Evolutionary conservation across 495 filamentous ascomycete genomes (phyloP), one percentile per base, ranked within the genome.

Genomic region (Beverwykella pulmonaria): DNA sequence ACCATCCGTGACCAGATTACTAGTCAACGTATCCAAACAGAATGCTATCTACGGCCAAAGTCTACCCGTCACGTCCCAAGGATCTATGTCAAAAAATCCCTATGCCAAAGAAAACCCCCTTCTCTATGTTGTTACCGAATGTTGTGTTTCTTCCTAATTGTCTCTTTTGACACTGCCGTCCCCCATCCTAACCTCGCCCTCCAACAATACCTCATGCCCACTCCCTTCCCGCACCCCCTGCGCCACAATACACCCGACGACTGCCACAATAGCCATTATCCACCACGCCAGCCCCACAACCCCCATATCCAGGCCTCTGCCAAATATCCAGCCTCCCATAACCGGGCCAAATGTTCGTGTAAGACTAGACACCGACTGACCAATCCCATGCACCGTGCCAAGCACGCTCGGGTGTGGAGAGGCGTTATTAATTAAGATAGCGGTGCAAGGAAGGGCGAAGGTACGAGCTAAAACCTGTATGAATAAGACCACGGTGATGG

Each of bases 251-350:
- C 83, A 79, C 1, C 87, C 89, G 41, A 84, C 78, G 0, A 87
- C 73, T 1, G 89, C 90, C 15, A 91, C 78, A 20, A 76, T 76
- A 63, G 79, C 85, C 64, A 93, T 75, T 1, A 81, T 75, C 90
- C 90, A 93, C 87, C 88, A 93, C 19, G 88, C 85, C 12, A 82
- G 73, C 0, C 90, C 90, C 4, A 92, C 81, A 10, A 88, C 76
- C 0, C 89, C 88, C n/a, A 82, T 75, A 26, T 84, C 78, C 19
- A 92, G 73, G 0, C 90, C 90, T 12, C 82, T 44, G 0, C 88
- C 88, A 68, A 88, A 84, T 5, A 86, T 79, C 73, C 82, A 85
- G 0, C 89, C 88, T 2, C 84, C 86, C n/a, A 88, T 55, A 1
- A 84, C 80, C 3, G 90, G 89, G 0, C 90, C 90, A 9, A 90